These are phyloP conservation scores for Cercospora zeae-maydis DNA, from an alignment of 2,329 filamentous ascomycete genomes.

Conservation along the genomic window DNA sequence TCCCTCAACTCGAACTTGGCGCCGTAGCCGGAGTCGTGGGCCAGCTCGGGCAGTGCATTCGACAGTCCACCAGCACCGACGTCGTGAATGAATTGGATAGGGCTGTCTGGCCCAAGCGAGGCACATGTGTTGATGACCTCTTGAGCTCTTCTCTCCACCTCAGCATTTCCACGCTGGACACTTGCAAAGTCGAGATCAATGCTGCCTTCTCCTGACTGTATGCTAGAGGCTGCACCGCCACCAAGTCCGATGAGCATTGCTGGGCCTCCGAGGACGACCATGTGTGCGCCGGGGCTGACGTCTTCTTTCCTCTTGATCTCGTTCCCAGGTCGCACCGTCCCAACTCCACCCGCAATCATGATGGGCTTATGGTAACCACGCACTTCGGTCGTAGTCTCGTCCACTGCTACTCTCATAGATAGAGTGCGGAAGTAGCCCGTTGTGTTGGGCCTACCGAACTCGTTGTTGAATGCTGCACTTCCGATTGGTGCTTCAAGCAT, in stretches of 20 bases:
- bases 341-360: conserved; percentile 95
- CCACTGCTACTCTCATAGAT: conserved; percentile 63
- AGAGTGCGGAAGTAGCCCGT: conserved; percentile 90
- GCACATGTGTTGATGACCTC: conserved; percentile 97
- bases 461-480: conserved; percentile 94
- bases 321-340: conserved; percentile 85
- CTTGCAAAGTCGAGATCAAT: conserved; percentile 95
- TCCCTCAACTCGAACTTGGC: conserved; percentile 93
- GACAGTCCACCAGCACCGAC: conserved; percentile 89
- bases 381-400: conserved; percentile 63
- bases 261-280: conserved; percentile 90
- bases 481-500: conserved; percentile 97
- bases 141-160: conserved; percentile 91
- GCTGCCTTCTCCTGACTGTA: conserved; percentile 79
- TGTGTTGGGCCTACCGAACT: conserved; percentile 87
- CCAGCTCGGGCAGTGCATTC: conserved; percentile 80
- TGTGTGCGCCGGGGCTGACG: conserved; percentile 81
- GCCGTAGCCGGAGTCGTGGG: conserved; percentile 86
- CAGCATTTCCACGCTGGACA: conserved; percentile 93
- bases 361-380: conserved; percentile 97
- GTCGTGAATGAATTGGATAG: conserved; percentile 96
- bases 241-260: conserved; percentile 97
- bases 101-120: conserved; percentile 76
- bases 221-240: conserved; percentile 89
- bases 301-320: conserved; percentile 77